These are phyloP conservation scores for Dalbergia cochinchinensis DNA, from an alignment of 306 rosid genomes.

Conservation along the genomic window DNA sequence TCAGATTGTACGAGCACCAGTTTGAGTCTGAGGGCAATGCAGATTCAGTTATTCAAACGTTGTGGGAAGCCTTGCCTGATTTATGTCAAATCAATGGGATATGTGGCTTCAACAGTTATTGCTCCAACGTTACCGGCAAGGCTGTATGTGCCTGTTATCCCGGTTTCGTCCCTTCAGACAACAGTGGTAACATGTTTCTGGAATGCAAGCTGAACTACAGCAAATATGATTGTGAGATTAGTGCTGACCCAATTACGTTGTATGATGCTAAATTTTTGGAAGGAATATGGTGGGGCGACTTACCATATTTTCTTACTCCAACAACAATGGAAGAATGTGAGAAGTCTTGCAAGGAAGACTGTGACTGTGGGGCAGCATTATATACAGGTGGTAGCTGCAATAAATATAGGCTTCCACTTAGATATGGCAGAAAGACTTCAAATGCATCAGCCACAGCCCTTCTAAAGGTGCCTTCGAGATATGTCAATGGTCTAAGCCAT, in stretches of 20 bases:
- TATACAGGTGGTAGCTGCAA: not conserved
- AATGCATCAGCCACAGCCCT: not conserved
- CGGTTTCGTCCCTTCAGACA: constrained; percentile 39
- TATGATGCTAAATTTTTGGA: constrained; percentile 1
- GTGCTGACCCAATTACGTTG: not conserved
- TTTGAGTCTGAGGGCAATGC: constrained; percentile 17
- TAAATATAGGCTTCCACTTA: constrained; percentile 45
- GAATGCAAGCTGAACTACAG: constrained; percentile 24
- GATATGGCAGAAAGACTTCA: not conserved
- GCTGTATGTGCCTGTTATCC: constrained; percentile 48
- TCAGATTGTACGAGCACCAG: constrained; percentile 40
- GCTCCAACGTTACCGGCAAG: not conserved
- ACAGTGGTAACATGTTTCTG: not conserved
- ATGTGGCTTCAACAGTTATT: constrained; percentile 56
- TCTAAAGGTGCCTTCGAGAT: constrained; percentile 31
- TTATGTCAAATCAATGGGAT: constrained; percentile 43
- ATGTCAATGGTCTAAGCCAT: not conserved
- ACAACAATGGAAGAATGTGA: constrained; percentile 38
- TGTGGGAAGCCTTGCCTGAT: constrained; percentile 34
- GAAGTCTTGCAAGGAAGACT: constrained; percentile 41
- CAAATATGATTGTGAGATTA: constrained; percentile 36
- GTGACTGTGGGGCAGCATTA: constrained; percentile 46
- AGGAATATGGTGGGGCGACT: constrained; percentile 1
- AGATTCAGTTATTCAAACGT: not conserved
- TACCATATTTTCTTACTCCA: constrained; percentile 1